A percentile compares a stretch with the other conserved stretches of the same genome.
Evolutionary conservation across 2,329 filamentous ascomycete genomes (phyloP).

Genomic region (Rutstroemia sydowiana): DNA sequence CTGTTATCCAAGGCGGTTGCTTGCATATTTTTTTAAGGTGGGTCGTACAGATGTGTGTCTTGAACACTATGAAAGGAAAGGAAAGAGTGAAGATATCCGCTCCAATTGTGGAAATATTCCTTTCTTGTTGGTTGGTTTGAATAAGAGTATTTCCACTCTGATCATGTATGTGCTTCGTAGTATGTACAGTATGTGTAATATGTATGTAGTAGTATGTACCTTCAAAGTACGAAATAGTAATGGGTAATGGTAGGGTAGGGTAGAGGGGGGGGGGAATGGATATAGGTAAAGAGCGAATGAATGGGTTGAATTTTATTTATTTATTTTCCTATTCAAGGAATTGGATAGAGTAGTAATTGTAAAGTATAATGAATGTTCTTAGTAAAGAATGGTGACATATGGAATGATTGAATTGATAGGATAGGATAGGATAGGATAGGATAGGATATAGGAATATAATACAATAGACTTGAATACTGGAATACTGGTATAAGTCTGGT

Average conservation of each 20-base stretch:
- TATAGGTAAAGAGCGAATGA: no score
- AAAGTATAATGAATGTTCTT: neutral
- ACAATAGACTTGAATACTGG: neutral
- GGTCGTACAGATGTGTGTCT: conserved; percentile 8
- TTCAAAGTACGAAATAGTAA: no score
- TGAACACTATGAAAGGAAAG: conserved; percentile 6
- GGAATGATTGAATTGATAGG: neutral
- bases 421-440: neutral
- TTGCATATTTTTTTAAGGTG: conserved; percentile 9
- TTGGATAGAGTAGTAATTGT: conserved; percentile 7
- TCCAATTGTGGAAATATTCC: neutral
- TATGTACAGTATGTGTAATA: neutral
- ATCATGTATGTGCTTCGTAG: neutral
- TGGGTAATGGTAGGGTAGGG: no score
- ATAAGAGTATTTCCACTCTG: neutral
- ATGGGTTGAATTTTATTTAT: no score
- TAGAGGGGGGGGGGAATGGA: neutral
- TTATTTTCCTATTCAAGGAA: conserved; percentile 9
- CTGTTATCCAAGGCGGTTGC: conserved; percentile 6
- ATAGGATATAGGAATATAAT: neutral
- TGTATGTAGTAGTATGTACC: neutral
- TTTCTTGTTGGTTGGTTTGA: neutral
- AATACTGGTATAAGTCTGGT: neutral
- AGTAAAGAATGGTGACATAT: conserved; percentile 2
- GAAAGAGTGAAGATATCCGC: neutral